Base-by-base conservation (phyloP, 2,329 filamentous ascomycete genomes). In the Penicillium sp. region DNA sequence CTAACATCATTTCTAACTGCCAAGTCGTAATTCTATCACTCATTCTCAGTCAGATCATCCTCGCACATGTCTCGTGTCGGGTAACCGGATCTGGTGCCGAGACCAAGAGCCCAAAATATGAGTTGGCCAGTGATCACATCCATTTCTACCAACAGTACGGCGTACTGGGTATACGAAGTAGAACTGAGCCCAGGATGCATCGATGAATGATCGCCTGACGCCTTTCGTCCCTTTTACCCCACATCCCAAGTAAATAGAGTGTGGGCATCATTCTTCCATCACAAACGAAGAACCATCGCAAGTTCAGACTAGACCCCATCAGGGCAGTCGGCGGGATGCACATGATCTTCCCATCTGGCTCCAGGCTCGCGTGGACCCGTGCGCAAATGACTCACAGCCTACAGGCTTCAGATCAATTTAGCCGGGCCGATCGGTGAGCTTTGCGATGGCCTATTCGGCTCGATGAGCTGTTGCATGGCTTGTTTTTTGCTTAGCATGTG, bases 331-430 rank as follows among this genome's bases (percentile, higher is more conserved):
- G 29, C 12, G 36, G 36, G 42, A 45, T 22, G 31, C 54, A 56
- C 49, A 53, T 56, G 54, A 56, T 55, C 31, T 25, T 36, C 37
- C 25, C 27, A 28, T 43, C 7, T 50, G 40, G 50, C 37, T 43
- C 46, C 19, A 27, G 33, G 37, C 34, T n/a, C 29, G 16, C 16
- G n/a, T 12, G 30, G 14, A 39, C 28, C 54, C 51, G 54, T 55
- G 49, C 49, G 47, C 16, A 38, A 35, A 49, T 60, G 58, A 60
- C 33, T 60, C 58, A 60, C 53, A 45, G 55, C 5, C 52, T 50
- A 60, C 53, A 45, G 55, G 13, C 52, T 50, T 51, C 18, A 18
- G 39, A 33, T 35, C 44, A 14, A 35, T 37, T 44, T 38, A 38
- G 31, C 33, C 29, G 28, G 37, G 13, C 27, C 46, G 39, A 16